Percentiles rank a stretch among this genome's conserved stretches.
These are phyloP conservation scores for Physaria fendleri DNA, from an alignment of 345 rosid genomes.

Conservation along the genomic window DNA sequence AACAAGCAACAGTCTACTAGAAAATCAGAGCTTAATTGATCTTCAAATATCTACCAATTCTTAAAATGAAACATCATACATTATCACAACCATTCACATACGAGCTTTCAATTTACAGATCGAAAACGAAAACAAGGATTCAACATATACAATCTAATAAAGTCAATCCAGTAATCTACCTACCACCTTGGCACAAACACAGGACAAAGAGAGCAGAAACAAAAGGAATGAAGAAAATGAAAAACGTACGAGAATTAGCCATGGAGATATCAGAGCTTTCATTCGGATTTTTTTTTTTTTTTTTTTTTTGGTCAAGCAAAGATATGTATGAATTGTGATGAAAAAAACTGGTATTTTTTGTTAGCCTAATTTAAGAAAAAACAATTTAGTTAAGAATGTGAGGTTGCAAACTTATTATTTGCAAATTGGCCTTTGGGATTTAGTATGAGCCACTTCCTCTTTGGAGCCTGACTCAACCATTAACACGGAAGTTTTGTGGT, in stretches of 20 bases:
- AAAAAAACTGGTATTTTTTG: too few species aligned
- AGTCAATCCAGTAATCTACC: neutral
- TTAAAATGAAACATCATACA: neutral
- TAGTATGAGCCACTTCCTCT: conserved; percentile 14
- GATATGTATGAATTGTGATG: too few species aligned
- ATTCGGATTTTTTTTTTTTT: too few species aligned
- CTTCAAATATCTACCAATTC: neutral
- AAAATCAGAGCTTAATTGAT: neutral
- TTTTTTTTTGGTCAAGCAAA: too few species aligned
- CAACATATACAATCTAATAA: neutral
- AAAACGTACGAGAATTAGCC: conserved; percentile 30
- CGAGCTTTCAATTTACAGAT: neutral
- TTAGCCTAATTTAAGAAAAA: too few species aligned
- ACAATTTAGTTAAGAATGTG: conserved; percentile 5
- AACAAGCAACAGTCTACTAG: neutral
- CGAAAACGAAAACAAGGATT: neutral
- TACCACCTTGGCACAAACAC: neutral
- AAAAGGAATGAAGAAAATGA: neutral
- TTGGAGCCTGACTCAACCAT: neutral
- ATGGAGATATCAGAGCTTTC: conserved; percentile 33
- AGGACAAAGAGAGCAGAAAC: neutral
- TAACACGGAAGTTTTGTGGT: conserved; percentile 27
- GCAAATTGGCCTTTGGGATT: conserved; percentile 19
- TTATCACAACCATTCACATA: neutral
- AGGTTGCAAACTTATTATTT: neutral